Evolutionary conservation across 305 asterid genomes (phyloP).

Genomic region (Withania somnifera): DNA sequence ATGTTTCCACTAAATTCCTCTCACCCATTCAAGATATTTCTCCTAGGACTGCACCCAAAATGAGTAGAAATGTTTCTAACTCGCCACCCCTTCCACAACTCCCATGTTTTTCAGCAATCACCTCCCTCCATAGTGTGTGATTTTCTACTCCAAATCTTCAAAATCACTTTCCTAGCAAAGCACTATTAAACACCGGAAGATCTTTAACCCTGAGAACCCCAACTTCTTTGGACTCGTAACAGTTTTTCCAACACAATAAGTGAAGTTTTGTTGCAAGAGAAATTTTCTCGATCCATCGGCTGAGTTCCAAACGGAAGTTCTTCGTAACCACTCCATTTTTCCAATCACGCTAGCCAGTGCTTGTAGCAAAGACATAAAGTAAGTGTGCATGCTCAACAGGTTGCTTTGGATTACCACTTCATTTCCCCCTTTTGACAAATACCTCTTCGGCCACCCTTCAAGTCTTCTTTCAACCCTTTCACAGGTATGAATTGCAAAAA

Average conservation of each 20-base stretch:
- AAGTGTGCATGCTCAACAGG: background rate
- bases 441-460: background rate
- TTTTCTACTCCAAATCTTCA: background rate
- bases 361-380: background rate
- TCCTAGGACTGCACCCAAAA: background rate
- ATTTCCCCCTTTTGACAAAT: background rate
- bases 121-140: background rate
- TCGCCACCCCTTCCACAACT: background rate
- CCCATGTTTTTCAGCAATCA: background rate
- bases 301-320: background rate
- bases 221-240: background rate
- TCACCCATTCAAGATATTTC: background rate
- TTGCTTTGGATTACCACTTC: background rate
- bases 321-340: background rate
- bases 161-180: background rate
- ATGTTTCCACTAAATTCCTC: background rate
- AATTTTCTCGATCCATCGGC: background rate
- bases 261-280: background rate
- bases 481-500: background rate
- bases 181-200: background rate
- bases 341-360: background rate
- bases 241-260: background rate
- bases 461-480: background rate
- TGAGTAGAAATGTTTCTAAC: background rate
- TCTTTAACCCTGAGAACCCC: background rate